Percentiles rank a stretch among this genome's conserved stretches.
Evolutionary conservation across 2,329 filamentous ascomycete species (phyloP).

Genomic region (Phaeoacremonium minimum): DNA sequence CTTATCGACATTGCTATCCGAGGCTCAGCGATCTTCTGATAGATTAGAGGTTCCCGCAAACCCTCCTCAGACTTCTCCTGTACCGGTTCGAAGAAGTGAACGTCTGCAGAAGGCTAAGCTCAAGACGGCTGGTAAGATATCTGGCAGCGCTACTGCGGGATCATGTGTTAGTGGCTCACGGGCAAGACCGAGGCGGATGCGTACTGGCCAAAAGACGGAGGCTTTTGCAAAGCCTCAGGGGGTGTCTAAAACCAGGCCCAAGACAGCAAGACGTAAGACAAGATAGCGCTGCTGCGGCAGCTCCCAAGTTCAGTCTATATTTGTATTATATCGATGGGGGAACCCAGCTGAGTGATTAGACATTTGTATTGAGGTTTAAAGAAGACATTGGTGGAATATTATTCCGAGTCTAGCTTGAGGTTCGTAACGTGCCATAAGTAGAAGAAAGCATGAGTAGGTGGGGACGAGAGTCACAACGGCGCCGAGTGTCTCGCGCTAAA

Average conservation of each 20-base stretch:
- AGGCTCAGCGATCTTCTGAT: neutral
- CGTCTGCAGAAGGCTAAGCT: neutral
- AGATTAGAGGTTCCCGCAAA: neutral
- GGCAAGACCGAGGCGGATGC: neutral
- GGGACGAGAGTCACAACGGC: too few relatives aligned
- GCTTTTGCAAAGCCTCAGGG: neutral
- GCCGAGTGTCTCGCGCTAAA: too few relatives aligned
- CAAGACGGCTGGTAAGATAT: neutral
- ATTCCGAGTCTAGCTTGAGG: neutral
- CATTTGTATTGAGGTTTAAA: neutral
- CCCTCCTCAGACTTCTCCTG: neutral
- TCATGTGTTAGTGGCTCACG: neutral
- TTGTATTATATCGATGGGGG: neutral
- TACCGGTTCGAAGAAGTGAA: neutral
- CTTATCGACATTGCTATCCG: neutral
- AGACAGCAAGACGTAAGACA: neutral
- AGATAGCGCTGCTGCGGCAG: neutral
- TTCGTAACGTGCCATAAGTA: neutral
- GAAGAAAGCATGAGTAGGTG: neutral
- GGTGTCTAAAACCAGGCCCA: neutral
- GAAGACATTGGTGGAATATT: neutral
- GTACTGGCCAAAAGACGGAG: neutral
- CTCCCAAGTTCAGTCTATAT: neutral
- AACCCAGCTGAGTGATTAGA: neutral
- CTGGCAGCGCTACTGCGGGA: neutral